Percentiles rank a stretch among this genome's conserved stretches.
Conservation (phyloP, 2,329 filamentous ascomycete species). For the Macrophomina phaseolina region DNA sequence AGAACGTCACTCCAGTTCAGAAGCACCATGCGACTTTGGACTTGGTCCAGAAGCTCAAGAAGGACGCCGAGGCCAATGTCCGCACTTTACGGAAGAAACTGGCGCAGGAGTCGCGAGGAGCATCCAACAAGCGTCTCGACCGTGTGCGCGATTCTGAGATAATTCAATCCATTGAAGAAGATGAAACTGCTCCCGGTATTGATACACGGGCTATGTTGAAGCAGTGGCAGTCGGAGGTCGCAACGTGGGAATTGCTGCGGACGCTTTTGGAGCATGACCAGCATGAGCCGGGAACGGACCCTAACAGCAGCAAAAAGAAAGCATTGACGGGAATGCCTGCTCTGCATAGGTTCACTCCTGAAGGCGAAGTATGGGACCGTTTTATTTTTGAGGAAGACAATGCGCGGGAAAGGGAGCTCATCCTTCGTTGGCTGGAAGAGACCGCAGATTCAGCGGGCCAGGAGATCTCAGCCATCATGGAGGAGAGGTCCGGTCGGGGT, state of each 20-base stretch:
- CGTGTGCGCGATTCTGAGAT: conserved; percentile 27
- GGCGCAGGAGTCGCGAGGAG: conserved; percentile 45
- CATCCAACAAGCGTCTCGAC: conserved; percentile 40
- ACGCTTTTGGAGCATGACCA: conserved; percentile 74
- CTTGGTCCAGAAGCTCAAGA: conserved; percentile 49
- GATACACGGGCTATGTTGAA: conserved; percentile 53
- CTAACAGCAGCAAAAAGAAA: conserved; percentile 40
- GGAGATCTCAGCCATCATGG: conserved; percentile 76
- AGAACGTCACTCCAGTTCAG: conserved; percentile 51
- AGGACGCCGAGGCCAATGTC: conserved; percentile 59
- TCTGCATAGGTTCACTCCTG: conserved; percentile 60
- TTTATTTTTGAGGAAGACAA: conserved; percentile 76
- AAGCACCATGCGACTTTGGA: conserved; percentile 58
- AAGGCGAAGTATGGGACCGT: conserved; percentile 70
- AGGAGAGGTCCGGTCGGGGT: conserved; percentile 74
- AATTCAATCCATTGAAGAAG: conserved; percentile 36
- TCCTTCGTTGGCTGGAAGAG: conserved; percentile 85
- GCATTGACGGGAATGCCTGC: conserved; percentile 34
- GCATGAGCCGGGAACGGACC: conserved; percentile 44
- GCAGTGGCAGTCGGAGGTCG: conserved; percentile 79
- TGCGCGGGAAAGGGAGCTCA: conserved; percentile 77
- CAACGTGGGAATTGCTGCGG: conserved; percentile 87
- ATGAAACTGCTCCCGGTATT: conserved; percentile 32
- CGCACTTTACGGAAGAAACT: conserved; percentile 52
- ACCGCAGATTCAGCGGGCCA: conserved; percentile 71